Conservation (phyloP, 1,284 basidiomycete genomes). For the Gastroboletus turbinatus region DNA sequence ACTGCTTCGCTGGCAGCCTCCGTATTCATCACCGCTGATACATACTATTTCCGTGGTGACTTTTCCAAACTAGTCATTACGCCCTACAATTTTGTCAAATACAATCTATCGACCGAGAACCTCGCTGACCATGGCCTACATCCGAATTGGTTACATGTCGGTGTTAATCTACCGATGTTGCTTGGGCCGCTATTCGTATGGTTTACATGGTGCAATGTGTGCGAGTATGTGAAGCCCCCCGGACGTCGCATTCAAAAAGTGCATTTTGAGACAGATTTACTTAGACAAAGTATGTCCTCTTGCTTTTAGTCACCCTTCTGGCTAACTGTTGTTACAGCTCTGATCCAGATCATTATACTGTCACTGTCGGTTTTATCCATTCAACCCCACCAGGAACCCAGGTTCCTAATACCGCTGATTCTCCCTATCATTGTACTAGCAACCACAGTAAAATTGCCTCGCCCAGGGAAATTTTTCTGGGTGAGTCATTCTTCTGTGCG, state of each 20-base stretch:
- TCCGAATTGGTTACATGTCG: conserved; percentile 41
- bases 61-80: conserved; percentile 29
- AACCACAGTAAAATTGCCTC: conserved; percentile 28
- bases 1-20: conserved; percentile 18
- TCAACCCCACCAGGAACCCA: conserved; percentile 43
- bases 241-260: conserved; percentile 4
- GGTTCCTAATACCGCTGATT: conserved; percentile 41
- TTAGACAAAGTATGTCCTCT: conserved; percentile 23
- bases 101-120: conserved; percentile 39
- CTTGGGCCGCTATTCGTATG: conserved; percentile 36
- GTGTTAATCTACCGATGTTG: conserved; percentile 42
- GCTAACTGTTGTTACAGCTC: conserved; percentile 25
- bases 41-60: conserved; percentile 33
- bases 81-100: conserved; percentile 41
- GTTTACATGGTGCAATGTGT: conserved; percentile 13
- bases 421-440: conserved; percentile 35
- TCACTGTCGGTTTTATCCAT: conserved; percentile 35
- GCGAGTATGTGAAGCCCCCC: conserved; percentile 2
- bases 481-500: conserved; percentile 21
- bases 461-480: conserved; percentile 35
- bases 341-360: conserved; percentile 31
- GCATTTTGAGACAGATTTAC: conserved; percentile 11
- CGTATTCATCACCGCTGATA: conserved; percentile 31
- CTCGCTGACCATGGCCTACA: conserved; percentile 42
- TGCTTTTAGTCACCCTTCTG: background rate